These are phyloP conservation scores for Trichomonascaceae sp. DNA, from an alignment of 1,139 yeast species.

Conservation along the genomic window DNA sequence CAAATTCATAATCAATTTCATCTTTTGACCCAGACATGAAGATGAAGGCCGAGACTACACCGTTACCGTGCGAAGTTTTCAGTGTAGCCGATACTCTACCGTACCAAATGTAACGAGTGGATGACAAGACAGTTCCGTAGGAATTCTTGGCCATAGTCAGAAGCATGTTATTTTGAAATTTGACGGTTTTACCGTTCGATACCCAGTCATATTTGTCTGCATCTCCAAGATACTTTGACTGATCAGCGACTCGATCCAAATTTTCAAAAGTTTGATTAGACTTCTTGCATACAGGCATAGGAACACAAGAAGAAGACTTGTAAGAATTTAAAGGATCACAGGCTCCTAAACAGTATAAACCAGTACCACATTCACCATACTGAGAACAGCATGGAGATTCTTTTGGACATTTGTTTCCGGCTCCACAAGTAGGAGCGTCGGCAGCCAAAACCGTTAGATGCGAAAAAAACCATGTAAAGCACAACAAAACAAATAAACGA, in stretches of 20 bases:
- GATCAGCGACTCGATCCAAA: slow-evolving; percentile 31
- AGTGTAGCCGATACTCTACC: slow-evolving; percentile 68
- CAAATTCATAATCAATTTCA: slow-evolving; percentile 83
- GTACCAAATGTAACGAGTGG: slow-evolving; percentile 79
- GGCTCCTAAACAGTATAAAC: slow-evolving; percentile 73
- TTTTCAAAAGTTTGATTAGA: slow-evolving; percentile 22
- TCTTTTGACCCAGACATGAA: slow-evolving; percentile 80
- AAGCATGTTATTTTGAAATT: slow-evolving; percentile 47
- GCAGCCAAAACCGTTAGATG: not conserved
- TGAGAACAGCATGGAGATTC: slow-evolving; percentile 75
- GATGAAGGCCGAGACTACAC: slow-evolving; percentile 84
- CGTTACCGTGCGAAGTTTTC: slow-evolving; percentile 67
- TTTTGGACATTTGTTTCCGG: slow-evolving; percentile 56
- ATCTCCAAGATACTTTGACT: slow-evolving; percentile 62
- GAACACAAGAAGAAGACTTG: slow-evolving; percentile 60
- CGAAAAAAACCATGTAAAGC: not conserved
- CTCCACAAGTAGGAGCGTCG: slow-evolving; percentile 38
- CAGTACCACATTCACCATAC: slow-evolving; percentile 81
- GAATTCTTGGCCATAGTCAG: slow-evolving; percentile 75
- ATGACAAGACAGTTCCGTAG: slow-evolving; percentile 77
- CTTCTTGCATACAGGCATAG: slow-evolving; percentile 40
- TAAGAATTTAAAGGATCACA: slow-evolving; percentile 67
- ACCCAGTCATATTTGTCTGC: slow-evolving; percentile 63
- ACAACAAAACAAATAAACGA: not conserved
- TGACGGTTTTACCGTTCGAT: slow-evolving; percentile 60